Base-by-base conservation (phyloP, 306 rosid genomes). In the Pyrus communis region DNA sequence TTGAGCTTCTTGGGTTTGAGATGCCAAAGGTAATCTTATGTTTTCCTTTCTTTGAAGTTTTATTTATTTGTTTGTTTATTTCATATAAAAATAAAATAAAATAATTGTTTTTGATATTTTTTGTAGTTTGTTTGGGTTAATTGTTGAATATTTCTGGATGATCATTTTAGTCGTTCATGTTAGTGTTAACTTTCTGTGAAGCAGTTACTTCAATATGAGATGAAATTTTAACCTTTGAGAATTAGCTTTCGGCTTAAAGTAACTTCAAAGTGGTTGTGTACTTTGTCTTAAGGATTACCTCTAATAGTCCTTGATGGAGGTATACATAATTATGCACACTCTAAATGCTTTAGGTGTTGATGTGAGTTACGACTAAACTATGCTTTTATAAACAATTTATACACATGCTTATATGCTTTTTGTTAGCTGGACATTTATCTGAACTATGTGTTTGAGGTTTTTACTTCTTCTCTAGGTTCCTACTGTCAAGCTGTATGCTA, bases 1-100 rank as follows among this genome's bases (percentile, higher is more conserved):
- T 96, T 68, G 98, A 96, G 73, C 98, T 92, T 83, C 92, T 96
- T 73, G 92, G 93, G 72, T 96, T 92, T 81, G 99, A 96, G 84
- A 92, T 75, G 90, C 99, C 99, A 31, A 89, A 86, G 96, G 99
- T 87, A 83, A 60, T 38, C 67, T 38, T 0, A 61, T 61, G 22
- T 45, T 61, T 10, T 72, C 18, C 21, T 38, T 27, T 18, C 58
- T 60, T 17, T 19, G 19, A 40, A 31, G 55, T 38, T 23, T 4
- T 13, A 4, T 35, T 4, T 35, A 35, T 38, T 38, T 7, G 42
- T 38, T 38, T 38, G 40, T 38, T 7, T 38, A 7, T 38, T 38
- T 38, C 42, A 38, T 38, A 38, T 38, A 38, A 7, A 4, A 57
- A n/a, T n/a, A 59, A 57, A 31, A 14, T 38, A 71, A 15, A 10